Conservation (phyloP, 2,329 filamentous ascomycete species). For the Botrytis elliptica region DNA sequence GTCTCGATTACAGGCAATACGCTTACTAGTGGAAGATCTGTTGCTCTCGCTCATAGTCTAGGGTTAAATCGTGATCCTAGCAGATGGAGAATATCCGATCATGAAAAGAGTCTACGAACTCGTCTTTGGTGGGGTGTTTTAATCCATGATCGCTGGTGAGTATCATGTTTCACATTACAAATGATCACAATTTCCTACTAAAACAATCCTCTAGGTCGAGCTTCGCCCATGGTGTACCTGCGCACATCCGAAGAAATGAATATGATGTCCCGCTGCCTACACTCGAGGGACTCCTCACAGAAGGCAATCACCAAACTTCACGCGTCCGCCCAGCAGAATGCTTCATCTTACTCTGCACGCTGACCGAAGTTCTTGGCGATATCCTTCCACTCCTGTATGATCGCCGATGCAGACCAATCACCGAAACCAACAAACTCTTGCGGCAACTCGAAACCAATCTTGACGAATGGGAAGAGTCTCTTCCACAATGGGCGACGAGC, state of each 20-base stretch:
- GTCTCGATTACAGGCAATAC: constrained; percentile 60
- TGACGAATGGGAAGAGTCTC: constrained; percentile 1
- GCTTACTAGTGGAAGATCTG: constrained; percentile 49
- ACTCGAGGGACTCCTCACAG: constrained; percentile 23
- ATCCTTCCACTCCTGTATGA: neutral
- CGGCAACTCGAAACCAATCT: neutral
- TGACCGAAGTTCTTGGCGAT: constrained; percentile 1
- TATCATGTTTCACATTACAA: neutral
- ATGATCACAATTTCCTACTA: neutral
- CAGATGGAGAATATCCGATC: constrained; percentile 51
- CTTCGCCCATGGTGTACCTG: constrained; percentile 31
- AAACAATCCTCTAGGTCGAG: constrained; percentile 27
- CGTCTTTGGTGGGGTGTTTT: constrained; percentile 57
- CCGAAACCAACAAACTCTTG: neutral
- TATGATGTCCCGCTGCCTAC: constrained; percentile 31
- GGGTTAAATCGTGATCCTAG: constrained; percentile 54
- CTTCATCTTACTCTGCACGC: neutral
- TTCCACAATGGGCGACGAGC: neutral
- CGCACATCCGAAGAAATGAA: constrained; percentile 26
- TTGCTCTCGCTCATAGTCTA: constrained; percentile 53
- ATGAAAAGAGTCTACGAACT: constrained; percentile 52
- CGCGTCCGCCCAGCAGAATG: neutral
- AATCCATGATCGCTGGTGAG: constrained; percentile 55
- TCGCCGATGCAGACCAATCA: neutral
- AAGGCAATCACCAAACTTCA: neutral